These are phyloP conservation scores for Crucibulum cyathiforme DNA, from an alignment of 1,284 basidiomycete genomes.

Conservation along the genomic window DNA sequence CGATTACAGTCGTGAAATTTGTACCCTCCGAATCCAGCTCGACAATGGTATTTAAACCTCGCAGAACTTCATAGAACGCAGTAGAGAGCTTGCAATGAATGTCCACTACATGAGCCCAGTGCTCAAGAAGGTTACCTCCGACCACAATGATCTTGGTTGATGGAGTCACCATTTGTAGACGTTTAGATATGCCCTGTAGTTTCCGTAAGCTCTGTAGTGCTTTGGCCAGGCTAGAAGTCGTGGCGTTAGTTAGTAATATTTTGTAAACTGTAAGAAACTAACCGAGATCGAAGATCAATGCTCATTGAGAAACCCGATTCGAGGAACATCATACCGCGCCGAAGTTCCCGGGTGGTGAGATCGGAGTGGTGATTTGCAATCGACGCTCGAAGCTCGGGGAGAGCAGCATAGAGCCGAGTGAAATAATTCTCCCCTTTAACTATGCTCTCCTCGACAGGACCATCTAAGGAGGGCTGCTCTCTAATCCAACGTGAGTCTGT, in stretches of 20 bases:
- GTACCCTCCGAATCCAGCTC: slow-evolving; percentile 31
- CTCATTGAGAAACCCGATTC: slow-evolving; percentile 80
- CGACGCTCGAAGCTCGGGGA: slow-evolving; percentile 74
- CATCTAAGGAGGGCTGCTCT: slow-evolving; percentile 54
- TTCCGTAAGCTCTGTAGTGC: slow-evolving; percentile 26
- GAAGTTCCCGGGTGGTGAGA: slow-evolving; percentile 84
- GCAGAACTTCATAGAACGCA: slow-evolving; percentile 49
- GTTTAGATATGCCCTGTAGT: slow-evolving; percentile 28
- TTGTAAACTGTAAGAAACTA: slow-evolving; percentile 19
- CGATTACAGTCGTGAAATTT: not conserved
- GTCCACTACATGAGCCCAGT: slow-evolving; percentile 38
- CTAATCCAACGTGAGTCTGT: slow-evolving; percentile 70
- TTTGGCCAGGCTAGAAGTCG: slow-evolving; percentile 42
- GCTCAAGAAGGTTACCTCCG: slow-evolving; percentile 29
- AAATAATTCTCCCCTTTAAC: slow-evolving; percentile 73
- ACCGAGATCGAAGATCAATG: slow-evolving; percentile 57
- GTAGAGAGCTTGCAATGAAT: slow-evolving; percentile 39
- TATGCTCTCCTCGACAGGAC: slow-evolving; percentile 19
- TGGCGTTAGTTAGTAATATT: slow-evolving; percentile 2
- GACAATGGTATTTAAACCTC: slow-evolving; percentile 39
- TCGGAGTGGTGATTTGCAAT: slow-evolving; percentile 82
- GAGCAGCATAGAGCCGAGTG: slow-evolving; percentile 67
- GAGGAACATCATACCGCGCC: slow-evolving; percentile 78
- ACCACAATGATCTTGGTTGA: slow-evolving; percentile 29
- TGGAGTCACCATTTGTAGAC: slow-evolving; percentile 34